A percentile compares a stretch with the other conserved stretches of the same genome.
phyloP scores from a whole-genome alignment of 208 protist genomes.

The Acanthamoeba royreba region DNA sequence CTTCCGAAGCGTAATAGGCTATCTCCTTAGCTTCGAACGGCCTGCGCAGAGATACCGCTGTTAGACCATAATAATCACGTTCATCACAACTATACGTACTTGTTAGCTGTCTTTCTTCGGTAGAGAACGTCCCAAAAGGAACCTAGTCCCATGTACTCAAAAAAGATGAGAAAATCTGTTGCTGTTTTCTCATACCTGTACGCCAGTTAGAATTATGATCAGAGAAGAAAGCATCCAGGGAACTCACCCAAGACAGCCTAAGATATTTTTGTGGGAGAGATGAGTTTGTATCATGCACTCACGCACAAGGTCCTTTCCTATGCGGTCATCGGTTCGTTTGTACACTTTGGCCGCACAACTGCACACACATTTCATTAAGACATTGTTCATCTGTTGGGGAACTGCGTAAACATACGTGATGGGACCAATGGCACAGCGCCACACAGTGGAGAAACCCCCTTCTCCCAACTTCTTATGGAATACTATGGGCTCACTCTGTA shows the following conservation, averaged over 20 bases:
- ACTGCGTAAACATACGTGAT: not conserved
- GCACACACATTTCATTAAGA: not conserved
- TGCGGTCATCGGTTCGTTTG: not conserved
- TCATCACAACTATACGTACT: not conserved
- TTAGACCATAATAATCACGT: no score
- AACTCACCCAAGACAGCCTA: not conserved
- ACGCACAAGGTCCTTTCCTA: not conserved
- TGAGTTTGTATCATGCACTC: constrained; percentile 24
- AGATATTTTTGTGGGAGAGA: constrained; percentile 32
- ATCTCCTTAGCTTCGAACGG: not conserved
- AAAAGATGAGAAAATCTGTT: constrained; percentile 11
- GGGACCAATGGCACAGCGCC: not conserved
- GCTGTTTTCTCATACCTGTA: not conserved
- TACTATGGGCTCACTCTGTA: constrained; percentile 16
- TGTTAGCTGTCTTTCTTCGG: not conserved
- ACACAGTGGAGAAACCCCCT: constrained; percentile 18
- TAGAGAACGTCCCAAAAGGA: constrained; percentile 22
- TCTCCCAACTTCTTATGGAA: constrained; percentile 31
- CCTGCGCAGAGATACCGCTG: no score
- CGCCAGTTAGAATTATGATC: not conserved
- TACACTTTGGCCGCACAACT: constrained; percentile 15
- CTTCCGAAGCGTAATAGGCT: not conserved
- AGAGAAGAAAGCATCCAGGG: not conserved
- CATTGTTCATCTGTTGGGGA: not conserved
- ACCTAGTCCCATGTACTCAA: constrained; percentile 25